These are phyloP conservation scores for Penicillium nucicola DNA, from an alignment of 495 filamentous ascomycete genomes.

Conservation along the genomic window DNA sequence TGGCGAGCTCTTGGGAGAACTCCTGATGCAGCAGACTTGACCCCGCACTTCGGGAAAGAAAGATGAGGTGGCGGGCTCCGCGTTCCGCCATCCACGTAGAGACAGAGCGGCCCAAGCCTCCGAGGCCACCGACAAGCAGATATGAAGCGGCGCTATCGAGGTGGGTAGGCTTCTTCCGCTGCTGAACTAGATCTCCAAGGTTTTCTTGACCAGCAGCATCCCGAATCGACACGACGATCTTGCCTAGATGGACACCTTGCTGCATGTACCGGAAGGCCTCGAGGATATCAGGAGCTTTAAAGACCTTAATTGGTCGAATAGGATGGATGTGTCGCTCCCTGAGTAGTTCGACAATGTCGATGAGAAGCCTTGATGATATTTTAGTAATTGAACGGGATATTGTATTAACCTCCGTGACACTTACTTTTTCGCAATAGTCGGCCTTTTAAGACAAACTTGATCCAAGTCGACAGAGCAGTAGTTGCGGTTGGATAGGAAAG, in stretches of 20 bases:
- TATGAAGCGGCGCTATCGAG: constrained; percentile 15
- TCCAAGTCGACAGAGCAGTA: constrained; percentile 22
- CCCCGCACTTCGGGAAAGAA: constrained; percentile 32
- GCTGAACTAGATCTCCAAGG: neutral
- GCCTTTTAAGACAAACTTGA: neutral
- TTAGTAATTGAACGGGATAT: neutral
- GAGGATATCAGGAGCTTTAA: constrained; percentile 10
- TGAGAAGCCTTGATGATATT: constrained; percentile 1
- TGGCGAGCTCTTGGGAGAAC: constrained; percentile 38
- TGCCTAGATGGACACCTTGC: constrained; percentile 40
- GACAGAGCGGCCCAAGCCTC: constrained; percentile 57
- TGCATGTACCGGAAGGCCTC: constrained; percentile 34
- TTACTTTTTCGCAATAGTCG: constrained; percentile 1
- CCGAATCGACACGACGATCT: constrained; percentile 35
- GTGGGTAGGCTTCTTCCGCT: neutral
- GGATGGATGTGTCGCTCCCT: constrained; percentile 28
- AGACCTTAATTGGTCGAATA: constrained; percentile 27
- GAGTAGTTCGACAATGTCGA: neutral
- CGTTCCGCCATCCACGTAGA: constrained; percentile 55
- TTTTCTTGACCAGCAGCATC: neutral
- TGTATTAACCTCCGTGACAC: too few species aligned
- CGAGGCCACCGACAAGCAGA: constrained; percentile 47
- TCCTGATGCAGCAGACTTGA: neutral
- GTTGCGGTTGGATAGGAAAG: constrained; percentile 30
- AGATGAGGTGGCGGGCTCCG: constrained; percentile 54